Evolutionary conservation across 2,329 filamentous ascomycete genomes (phyloP), one percentile per base, ranked within the genome.

Genomic region (Venturia oleaginea): DNA sequence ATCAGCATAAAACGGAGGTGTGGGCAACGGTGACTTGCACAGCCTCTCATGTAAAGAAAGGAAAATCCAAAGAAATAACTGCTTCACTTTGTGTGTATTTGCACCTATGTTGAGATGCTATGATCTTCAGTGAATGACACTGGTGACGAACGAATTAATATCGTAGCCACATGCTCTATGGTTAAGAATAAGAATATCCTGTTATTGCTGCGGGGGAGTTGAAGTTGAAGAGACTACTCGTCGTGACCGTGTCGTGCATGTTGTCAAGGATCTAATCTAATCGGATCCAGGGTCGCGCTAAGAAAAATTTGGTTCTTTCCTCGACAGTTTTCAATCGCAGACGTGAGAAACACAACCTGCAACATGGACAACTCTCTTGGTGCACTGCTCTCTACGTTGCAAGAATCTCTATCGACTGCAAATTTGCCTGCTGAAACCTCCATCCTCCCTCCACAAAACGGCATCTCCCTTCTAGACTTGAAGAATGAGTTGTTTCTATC

Each of bases 401-500:
- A 81, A 0, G 82, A 86, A 0, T 85, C 89, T 0, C 81, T 88
- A 57, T 85, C 92, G 65, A 86, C 87, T 6, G 82, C 87, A 0
- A 70, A 72, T 11, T 67, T 81, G 22, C 85, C 88, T 0, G 84
- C 84, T 60, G 74, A 86, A 22, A 74, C 81, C n/a, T 75, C 80
- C 17, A 83, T 95, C 66, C 79, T 88, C 60, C 85, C 90, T n/a
- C 88, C 90, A 1, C 82, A 87, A 68, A 86, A 96, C 71, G 93
- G 94, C 72, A 94, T 99, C 65, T 97, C 94, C 0, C 85, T 99
- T 0, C 87, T 99, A 71, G 92, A 97, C 73, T 86, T 91, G 68
- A 99, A 99, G 79, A 97, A 95, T 77, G 94, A 99, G 74, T 83
- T 99, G n/a, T 86, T 99, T 22, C 86, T 99, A 46, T 93, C 93